Percentiles rank a stretch among this genome's conserved stretches.
Conservation (phyloP, 1,139 yeast genomes). For the Geotrichum candidum region DNA sequence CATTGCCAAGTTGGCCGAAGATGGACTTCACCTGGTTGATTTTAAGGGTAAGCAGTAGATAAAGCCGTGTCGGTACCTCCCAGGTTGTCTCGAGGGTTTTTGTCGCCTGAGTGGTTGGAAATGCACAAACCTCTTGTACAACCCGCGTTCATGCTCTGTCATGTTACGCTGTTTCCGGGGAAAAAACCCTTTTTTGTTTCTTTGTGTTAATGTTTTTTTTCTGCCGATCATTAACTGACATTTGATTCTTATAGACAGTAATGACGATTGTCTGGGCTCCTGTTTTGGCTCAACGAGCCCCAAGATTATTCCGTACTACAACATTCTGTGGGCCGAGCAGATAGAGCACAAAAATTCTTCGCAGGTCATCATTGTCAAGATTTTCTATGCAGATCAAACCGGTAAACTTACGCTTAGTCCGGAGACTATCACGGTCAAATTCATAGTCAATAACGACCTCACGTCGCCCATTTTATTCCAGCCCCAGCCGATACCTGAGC, state of each 20-base stretch:
- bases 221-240: not conserved
- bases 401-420: not conserved
- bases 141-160: not conserved
- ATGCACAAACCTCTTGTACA: too few species aligned
- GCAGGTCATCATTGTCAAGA: not conserved
- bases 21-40: not conserved
- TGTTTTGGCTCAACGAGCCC: not conserved
- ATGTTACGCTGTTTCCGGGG: not conserved
- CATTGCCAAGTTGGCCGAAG: not conserved
- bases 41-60: not conserved
- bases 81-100: not conserved
- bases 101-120: not conserved
- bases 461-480: not conserved
- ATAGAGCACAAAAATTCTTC: not conserved
- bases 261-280: not conserved
- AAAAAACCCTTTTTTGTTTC: not conserved
- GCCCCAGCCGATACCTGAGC: not conserved
- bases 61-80: not conserved
- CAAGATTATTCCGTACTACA: constrained; percentile 7
- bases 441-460: not conserved
- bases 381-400: constrained; percentile 8
- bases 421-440: not conserved
- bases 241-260: not conserved
- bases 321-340: constrained; percentile 11
- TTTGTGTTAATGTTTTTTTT: not conserved